Conservation (phyloP, 2,329 filamentous ascomycete genomes). For the Orbilia ellipsospora region DNA sequence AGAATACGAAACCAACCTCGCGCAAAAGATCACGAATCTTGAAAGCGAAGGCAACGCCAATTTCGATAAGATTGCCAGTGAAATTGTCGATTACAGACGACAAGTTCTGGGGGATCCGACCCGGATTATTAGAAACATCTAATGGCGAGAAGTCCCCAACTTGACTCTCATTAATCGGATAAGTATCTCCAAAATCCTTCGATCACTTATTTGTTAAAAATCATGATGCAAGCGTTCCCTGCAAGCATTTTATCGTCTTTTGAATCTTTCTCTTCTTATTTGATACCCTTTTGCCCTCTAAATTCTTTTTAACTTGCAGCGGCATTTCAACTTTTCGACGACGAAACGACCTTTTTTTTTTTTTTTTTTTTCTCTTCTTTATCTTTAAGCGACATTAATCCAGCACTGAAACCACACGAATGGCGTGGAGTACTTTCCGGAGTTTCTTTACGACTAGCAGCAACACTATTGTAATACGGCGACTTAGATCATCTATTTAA, state of each 20-base stretch:
- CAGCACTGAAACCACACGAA: slow-evolving; percentile 11
- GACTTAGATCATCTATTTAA: not conserved
- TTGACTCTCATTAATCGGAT: slow-evolving; percentile 16
- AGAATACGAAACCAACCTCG: slow-evolving; percentile 73
- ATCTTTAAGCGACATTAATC: slow-evolving; percentile 10
- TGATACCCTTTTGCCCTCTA: slow-evolving; percentile 40
- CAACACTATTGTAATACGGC: slow-evolving; percentile 11
- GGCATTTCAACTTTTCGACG: slow-evolving; percentile 13
- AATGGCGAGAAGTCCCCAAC: not conserved
- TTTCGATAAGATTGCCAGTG: slow-evolving; percentile 74
- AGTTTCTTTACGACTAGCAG: slow-evolving; percentile 14
- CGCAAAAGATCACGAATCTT: slow-evolving; percentile 71
- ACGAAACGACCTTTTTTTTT: slow-evolving; percentile 2
- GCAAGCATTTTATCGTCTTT: slow-evolving; percentile 19
- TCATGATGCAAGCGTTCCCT: slow-evolving; percentile 20
- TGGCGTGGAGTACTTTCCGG: slow-evolving; percentile 12
- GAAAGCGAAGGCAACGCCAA: slow-evolving; percentile 72
- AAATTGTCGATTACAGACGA: slow-evolving; percentile 75
- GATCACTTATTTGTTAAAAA: slow-evolving; percentile 2
- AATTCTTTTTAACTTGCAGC: slow-evolving; percentile 4
- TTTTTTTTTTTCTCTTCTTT: not conserved
- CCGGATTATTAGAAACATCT: slow-evolving; percentile 67
- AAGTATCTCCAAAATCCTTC: slow-evolving; percentile 39
- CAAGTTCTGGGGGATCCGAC: slow-evolving; percentile 73
- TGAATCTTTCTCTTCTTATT: slow-evolving; percentile 22